Evolutionary conservation across 2,329 filamentous ascomycete species (phyloP).

Genomic region (Xylaria sp.): DNA sequence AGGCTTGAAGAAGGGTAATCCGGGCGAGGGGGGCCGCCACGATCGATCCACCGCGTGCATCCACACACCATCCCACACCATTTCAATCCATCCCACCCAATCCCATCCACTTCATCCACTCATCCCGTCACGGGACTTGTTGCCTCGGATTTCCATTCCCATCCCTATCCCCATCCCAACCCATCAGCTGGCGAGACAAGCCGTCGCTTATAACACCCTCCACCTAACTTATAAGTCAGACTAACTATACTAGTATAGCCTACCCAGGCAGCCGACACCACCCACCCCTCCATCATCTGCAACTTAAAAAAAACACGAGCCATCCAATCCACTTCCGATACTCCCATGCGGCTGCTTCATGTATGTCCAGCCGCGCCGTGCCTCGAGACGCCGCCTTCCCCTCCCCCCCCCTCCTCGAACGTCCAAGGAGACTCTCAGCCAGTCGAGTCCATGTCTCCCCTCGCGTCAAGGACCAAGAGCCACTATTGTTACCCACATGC

Average conservation of each 20-base stretch:
- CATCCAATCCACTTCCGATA: conserved; percentile 27
- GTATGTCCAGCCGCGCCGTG: conserved; percentile 13
- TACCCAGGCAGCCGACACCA: not conserved
- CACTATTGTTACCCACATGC: conserved; percentile 11
- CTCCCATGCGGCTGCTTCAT: conserved; percentile 30
- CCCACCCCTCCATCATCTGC: not conserved
- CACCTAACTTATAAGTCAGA: too few species aligned
- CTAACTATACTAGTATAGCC: too few species aligned
- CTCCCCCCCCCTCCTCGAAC: not conserved
- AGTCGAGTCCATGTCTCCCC: not conserved
- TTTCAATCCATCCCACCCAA: not conserved
- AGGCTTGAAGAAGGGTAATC: conserved; percentile 20
- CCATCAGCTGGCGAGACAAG: not conserved
- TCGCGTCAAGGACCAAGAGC: not conserved
- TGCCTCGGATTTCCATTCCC: too few species aligned
- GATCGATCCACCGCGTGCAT: conserved; percentile 27
- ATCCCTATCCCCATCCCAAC: not conserved
- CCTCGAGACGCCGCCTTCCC: not conserved
- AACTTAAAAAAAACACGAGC: conserved; percentile 23
- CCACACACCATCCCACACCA: conserved; percentile 7
- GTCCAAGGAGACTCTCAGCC: not conserved
- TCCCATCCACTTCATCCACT: not conserved
- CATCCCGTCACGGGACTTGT: too few species aligned
- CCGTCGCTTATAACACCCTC: too few species aligned
- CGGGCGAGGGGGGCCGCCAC: conserved; percentile 33